A percentile compares a stretch with the other conserved stretches of the same genome.
Conservation (phyloP, 2,329 filamentous ascomycete species). For the Alternaria dauci region DNA sequence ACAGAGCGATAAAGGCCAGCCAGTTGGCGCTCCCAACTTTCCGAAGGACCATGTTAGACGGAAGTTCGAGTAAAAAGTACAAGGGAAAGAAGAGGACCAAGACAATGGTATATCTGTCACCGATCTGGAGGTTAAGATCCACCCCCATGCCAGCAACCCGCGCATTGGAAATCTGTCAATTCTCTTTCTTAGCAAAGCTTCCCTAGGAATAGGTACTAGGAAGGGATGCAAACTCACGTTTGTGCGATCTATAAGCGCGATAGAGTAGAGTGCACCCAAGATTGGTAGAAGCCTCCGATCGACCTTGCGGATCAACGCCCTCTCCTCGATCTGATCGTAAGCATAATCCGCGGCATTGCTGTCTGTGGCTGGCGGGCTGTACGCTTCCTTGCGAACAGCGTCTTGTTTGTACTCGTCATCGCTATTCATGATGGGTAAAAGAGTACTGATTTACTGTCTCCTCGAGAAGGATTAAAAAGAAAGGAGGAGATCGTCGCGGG, state of each 20-base stretch:
- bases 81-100: slow-evolving; percentile 40
- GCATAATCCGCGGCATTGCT: slow-evolving; percentile 15
- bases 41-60: slow-evolving; percentile 35
- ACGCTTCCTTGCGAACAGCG: slow-evolving; percentile 17
- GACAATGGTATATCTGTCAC: slow-evolving; percentile 36
- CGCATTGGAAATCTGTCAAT: slow-evolving; percentile 32
- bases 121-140: slow-evolving; percentile 32
- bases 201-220: too few species aligned
- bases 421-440: slow-evolving; percentile 18
- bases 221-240: slow-evolving; percentile 26
- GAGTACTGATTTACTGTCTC: neutral
- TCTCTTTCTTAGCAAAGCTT: neutral
- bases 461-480: slow-evolving; percentile 4
- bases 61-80: slow-evolving; percentile 35
- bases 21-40: slow-evolving; percentile 41
- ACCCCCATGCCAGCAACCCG: slow-evolving; percentile 39
- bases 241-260: slow-evolving; percentile 49
- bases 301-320: slow-evolving; percentile 38
- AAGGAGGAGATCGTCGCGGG: slow-evolving; percentile 1
- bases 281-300: slow-evolving; percentile 53
- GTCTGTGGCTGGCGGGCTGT: slow-evolving; percentile 1
- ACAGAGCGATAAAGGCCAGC: slow-evolving; percentile 35
- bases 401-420: slow-evolving; percentile 24
- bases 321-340: slow-evolving; percentile 28
- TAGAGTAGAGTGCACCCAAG: slow-evolving; percentile 50